A percentile compares a stretch with the other conserved stretches of the same genome.
Conservation (phyloP, 495 filamentous ascomycete genomes). For the Pyrenopolyporus hunteri region DNA sequence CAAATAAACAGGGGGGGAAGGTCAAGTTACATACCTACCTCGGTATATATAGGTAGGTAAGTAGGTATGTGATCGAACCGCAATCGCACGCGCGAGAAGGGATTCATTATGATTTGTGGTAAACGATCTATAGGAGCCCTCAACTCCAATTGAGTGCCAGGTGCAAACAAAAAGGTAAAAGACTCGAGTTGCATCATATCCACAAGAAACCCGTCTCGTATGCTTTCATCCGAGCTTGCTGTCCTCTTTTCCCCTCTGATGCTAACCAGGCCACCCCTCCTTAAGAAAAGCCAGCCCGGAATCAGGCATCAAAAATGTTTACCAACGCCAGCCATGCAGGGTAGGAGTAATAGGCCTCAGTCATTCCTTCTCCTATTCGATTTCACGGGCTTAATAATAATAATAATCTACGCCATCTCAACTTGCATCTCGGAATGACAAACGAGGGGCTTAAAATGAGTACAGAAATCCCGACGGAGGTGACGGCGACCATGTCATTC, state of each 20-base stretch:
- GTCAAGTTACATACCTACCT: too few species aligned
- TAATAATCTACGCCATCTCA: slow-evolving; percentile 17
- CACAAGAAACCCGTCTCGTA: slow-evolving; percentile 27
- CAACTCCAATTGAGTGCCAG: slow-evolving; percentile 7
- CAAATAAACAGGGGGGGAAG: too few species aligned
- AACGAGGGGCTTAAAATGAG: slow-evolving; percentile 2
- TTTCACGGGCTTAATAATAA: slow-evolving; percentile 21
- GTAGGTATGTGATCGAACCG: neutral
- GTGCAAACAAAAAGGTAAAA: slow-evolving; percentile 5
- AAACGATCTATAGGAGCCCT: slow-evolving; percentile 22
- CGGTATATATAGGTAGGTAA: too few species aligned
- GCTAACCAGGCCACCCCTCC: slow-evolving; percentile 23
- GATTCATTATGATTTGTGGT: slow-evolving; percentile 15
- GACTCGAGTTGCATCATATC: slow-evolving; percentile 25
- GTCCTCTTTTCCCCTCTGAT: slow-evolving; percentile 22
- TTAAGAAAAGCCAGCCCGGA: slow-evolving; percentile 18
- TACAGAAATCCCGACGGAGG: slow-evolving; percentile 3
- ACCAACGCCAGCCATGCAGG: slow-evolving; percentile 40
- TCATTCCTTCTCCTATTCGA: slow-evolving; percentile 26
- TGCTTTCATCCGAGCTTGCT: slow-evolving; percentile 19
- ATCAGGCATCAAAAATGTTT: slow-evolving; percentile 25
- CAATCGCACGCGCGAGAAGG: neutral
- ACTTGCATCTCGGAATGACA: slow-evolving; percentile 3
- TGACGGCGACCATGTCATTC: neutral
- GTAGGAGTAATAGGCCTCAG: slow-evolving; percentile 28